phyloP scores from a whole-genome alignment of 352 stramenopile genomes.

The Globisporangium splendens region DNA sequence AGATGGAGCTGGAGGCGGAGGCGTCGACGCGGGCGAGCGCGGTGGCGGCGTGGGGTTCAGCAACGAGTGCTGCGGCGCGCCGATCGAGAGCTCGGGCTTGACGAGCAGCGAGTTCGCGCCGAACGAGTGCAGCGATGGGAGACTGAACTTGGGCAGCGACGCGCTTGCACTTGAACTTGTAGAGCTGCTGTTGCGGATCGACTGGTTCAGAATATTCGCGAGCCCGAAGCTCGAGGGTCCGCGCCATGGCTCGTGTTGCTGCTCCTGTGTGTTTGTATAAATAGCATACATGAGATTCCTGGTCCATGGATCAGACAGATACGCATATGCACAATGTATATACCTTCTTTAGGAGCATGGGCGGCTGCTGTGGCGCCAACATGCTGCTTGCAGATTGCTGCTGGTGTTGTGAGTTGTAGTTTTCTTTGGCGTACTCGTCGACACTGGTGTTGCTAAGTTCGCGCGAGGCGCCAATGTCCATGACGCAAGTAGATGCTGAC shows the following conservation, averaged over 20 bases:
- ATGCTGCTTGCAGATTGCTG: slow-evolving; percentile 1
- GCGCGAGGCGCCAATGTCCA: slow-evolving; percentile 13
- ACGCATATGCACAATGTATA: slow-evolving; percentile 1
- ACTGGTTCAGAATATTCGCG: slow-evolving; percentile 78
- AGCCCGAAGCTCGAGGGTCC: slow-evolving; percentile 67
- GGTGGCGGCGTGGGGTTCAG: slow-evolving; percentile 11
- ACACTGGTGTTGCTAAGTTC: slow-evolving; percentile 9
- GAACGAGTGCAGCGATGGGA: slow-evolving; percentile 77
- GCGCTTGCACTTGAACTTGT: too few species aligned
- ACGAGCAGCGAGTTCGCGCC: slow-evolving; percentile 48
- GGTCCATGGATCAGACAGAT: slow-evolving; percentile 13
- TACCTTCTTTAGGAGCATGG: slow-evolving; percentile 11
- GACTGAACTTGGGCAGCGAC: slow-evolving; percentile 58
- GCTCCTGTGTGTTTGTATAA: slow-evolving; percentile 33
- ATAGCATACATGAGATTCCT: slow-evolving; percentile 17
- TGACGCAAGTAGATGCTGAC: slow-evolving; percentile 8
- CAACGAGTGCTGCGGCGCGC: slow-evolving; percentile 27
- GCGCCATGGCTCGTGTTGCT: slow-evolving; percentile 72
- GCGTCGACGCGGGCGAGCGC: not conserved
- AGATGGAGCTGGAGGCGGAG: not conserved
- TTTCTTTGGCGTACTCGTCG: slow-evolving; percentile 22
- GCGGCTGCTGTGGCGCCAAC: slow-evolving; percentile 11
- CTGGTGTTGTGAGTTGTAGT: slow-evolving; percentile 16
- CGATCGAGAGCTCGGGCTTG: slow-evolving; percentile 38
- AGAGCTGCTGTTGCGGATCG: slow-evolving; percentile 5